Base-by-base conservation (phyloP, 164 flowering plant genomes). In the Dillenia turbinata region DNA sequence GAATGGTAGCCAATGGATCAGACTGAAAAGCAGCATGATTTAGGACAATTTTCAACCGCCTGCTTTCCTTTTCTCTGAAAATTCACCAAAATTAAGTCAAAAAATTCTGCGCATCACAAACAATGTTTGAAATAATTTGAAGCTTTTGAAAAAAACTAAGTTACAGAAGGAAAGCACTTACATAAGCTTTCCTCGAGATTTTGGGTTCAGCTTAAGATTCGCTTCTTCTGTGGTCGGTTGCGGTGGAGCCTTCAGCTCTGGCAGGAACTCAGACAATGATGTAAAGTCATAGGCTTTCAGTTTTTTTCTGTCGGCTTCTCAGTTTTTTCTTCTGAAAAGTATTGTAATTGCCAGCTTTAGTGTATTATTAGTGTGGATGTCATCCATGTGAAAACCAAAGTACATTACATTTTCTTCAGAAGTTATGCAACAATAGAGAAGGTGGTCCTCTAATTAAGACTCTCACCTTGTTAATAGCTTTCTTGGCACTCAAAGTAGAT, bases 271-370 rank as follows among this genome's bases (percentile, higher is more conserved):
- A 1, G 79, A 56, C 26, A 90, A 83, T 24, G 79, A 12, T 49
- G 92, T 71, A 43, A 88, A 86, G 68, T 90, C 83, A 76, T 79
- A 90, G 43, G 85, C 86, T 71, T 90, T 86, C 73, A 80, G 60
- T 64, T 79, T 85, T 85, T 77, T 76, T 86, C 62, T 77, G 85
- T 10, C 80, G 78, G 60, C 81, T 77, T 63, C 88, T 78, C 3
- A 66, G 69, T 60, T 71, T 83, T 66, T 75, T 84, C 66, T 82
- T 85, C 86, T 88, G 82, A 47, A 47, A 70, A 59, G 56, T 67
- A 63, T 8, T 61, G 55, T 12, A 54, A 12, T 40, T 17, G 43
- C 17, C 1, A 12, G 44, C 26, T 9, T 43, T 8, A 66, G 15
- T 26, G 12, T 15, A n/a, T 56, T 51, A 65, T 57, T 60, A 0